phyloP scores from a whole-genome alignment of 2,329 filamentous ascomycete species.

The Cytospora leucostoma region DNA sequence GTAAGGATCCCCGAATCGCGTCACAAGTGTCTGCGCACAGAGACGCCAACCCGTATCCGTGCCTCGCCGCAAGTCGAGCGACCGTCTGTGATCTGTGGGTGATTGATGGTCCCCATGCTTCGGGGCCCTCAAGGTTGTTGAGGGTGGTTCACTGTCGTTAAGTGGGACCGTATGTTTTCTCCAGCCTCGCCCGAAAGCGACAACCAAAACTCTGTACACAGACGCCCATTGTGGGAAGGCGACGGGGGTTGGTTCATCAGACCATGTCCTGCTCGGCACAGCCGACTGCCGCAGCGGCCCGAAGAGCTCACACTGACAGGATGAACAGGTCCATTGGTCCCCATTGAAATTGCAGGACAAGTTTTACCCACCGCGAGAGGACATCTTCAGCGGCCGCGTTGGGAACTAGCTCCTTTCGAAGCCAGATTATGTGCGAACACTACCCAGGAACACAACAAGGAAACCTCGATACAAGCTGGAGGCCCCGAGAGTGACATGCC shows the following conservation, averaged over 20 bases:
- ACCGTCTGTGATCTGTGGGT: not conserved
- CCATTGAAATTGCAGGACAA: not conserved
- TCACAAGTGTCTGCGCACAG: not conserved
- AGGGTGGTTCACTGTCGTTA: not conserved
- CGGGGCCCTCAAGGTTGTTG: not conserved
- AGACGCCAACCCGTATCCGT: not conserved
- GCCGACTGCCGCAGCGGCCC: not conserved
- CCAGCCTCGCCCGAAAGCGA: not conserved
- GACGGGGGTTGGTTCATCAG: not conserved
- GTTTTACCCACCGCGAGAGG: not conserved
- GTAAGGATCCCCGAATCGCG: not conserved
- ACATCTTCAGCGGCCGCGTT: not conserved
- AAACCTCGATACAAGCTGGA: not conserved
- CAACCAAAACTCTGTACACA: constrained; percentile 1
- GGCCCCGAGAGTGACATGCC: not conserved
- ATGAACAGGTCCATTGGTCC: not conserved
- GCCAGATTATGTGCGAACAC: not conserved
- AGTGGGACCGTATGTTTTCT: not conserved
- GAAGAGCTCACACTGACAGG: not conserved
- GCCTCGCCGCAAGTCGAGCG: not conserved
- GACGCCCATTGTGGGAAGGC: not conserved
- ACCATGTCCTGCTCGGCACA: not conserved
- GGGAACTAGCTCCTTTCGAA: not conserved
- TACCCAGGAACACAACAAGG: not conserved
- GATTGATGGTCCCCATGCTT: not conserved